Evolutionary conservation across 176 grass and related monocot genomes (phyloP), one percentile per base, ranked within the genome.

Genomic region (Elaeis guineensis): DNA sequence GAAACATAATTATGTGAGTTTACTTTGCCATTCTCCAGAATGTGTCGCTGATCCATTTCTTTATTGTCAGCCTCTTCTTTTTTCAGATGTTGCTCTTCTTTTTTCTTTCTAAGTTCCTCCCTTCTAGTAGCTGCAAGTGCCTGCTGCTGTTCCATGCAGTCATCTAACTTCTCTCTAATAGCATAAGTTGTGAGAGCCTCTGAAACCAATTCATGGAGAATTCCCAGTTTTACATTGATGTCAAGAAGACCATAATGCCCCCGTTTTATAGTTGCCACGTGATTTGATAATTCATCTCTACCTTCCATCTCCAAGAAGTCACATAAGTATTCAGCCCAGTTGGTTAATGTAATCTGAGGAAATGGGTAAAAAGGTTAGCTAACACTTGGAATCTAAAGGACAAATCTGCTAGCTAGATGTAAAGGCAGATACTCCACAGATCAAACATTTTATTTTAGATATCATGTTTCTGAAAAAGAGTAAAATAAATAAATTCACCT

Each of bases 191-290:
- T 65, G 70, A 90, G 72, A 70, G 80, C 83, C 69, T 90, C 83
- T 50, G 76, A 80, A 58, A 88, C 69, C 49, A 96, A 48, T 72
- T 88, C 92, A 30, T 59, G 63, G 19, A 90, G 61, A 39, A 96
- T 90, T 54, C 59, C 50, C 76, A 96, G 80, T 69, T 96, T 96
- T 3, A 76, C 22, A 55, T 67, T 50, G 69, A 57, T 65, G 26
- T 85, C 65, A 55, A 90, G 60, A 82, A 90, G 78, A 78, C 92
- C 80, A 82, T 96, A 96, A 66, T 85, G 69, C 20, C 86, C 86
- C 62, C 92, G 90, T 61, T 83, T 75, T 75, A 96, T 70, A 44
- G 65, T 84, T 19, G 80, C 70, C 30, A 96, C 12, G 54, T 72
- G 26, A 77, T n/a, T 59, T 57, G 80, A 79, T 54, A 90, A 80